Evolutionary conservation across 2,329 filamentous ascomycete species (phyloP).

Genomic region (Pestalotiopsis sp.): DNA sequence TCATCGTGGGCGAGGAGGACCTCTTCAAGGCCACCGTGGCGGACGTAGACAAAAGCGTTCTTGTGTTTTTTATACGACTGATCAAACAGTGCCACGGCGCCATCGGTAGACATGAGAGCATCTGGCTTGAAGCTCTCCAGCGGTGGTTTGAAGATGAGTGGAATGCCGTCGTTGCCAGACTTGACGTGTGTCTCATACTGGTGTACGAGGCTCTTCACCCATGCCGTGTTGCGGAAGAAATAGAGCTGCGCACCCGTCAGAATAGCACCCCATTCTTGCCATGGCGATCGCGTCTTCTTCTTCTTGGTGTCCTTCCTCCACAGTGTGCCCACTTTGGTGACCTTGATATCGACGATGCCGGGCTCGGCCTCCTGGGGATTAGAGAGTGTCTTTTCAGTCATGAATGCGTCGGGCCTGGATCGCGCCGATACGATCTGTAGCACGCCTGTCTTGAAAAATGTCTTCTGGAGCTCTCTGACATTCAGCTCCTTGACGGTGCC

Average conservation of each 20-base stretch:
- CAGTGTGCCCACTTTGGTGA: slow-evolving; percentile 91
- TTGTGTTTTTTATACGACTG: slow-evolving; percentile 92
- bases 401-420: slow-evolving; percentile 92
- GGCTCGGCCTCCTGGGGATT: slow-evolving; percentile 87
- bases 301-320: slow-evolving; percentile 96
- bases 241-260: slow-evolving; percentile 96
- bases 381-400: slow-evolving; percentile 80
- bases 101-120: slow-evolving; percentile 88
- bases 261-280: slow-evolving; percentile 98
- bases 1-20: slow-evolving; percentile 90
- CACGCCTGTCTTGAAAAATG: slow-evolving; percentile 88
- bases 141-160: slow-evolving; percentile 88
- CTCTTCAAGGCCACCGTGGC: slow-evolving; percentile 85
- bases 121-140: slow-evolving; percentile 93
- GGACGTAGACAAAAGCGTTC: slow-evolving; percentile 88
- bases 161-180: slow-evolving; percentile 71
- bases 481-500: slow-evolving; percentile 77
- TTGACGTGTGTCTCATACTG: slow-evolving; percentile 85
- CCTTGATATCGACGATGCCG: slow-evolving; percentile 94
- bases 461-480: slow-evolving; percentile 78
- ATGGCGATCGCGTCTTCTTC: slow-evolving; percentile 90
- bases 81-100: slow-evolving; percentile 86
- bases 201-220: slow-evolving; percentile 88
- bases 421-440: slow-evolving; percentile 93
- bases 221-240: slow-evolving; percentile 90